phyloP scores from a whole-genome alignment of 192 early-diverging fungal genomes.

The Backusella liffmaniae region DNA sequence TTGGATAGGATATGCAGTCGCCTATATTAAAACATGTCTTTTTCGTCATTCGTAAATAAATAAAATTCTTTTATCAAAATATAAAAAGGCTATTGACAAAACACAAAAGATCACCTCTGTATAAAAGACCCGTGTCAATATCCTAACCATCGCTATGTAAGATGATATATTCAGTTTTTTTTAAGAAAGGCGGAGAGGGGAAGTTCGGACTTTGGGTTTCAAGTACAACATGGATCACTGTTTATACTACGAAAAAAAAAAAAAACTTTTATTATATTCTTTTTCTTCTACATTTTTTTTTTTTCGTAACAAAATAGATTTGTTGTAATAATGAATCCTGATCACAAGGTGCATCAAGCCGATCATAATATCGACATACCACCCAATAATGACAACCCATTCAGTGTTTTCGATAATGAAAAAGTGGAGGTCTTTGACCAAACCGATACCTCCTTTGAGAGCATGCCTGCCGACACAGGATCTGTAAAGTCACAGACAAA shows the following conservation, averaged over 20 bases:
- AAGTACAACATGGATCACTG: background rate
- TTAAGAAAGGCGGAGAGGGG: background rate
- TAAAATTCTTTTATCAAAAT: too few species aligned
- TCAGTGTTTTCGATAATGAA: conserved; percentile 6
- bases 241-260: background rate
- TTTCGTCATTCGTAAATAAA: too few species aligned
- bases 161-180: too few species aligned
- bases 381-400: background rate
- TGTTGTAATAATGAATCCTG: background rate
- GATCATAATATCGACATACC: background rate
- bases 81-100: too few species aligned
- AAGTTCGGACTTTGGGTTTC: background rate
- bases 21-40: background rate
- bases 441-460: background rate
- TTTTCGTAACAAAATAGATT: background rate
- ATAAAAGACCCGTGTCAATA: too few species aligned
- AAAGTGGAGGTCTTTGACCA: conserved; percentile 3
- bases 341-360: background rate
- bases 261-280: background rate
- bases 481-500: background rate
- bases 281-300: background rate
- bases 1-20: background rate
- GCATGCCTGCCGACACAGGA: background rate
- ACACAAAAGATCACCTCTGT: too few species aligned
- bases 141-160: too few species aligned